Evolutionary conservation across 1,139 yeast species (phyloP).

Genomic region (Pichia sp.): DNA sequence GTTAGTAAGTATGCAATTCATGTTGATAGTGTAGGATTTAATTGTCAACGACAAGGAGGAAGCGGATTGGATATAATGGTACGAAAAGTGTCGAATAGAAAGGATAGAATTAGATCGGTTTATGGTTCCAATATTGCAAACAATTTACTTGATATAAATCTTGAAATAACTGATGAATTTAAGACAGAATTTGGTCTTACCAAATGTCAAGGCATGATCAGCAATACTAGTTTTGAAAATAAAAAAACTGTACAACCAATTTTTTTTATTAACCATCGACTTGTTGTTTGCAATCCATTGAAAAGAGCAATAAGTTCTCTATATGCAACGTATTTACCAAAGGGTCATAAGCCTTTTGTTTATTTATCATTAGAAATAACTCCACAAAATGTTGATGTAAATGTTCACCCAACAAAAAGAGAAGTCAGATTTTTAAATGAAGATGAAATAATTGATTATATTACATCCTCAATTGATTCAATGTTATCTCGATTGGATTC

Average conservation of each 20-base stretch:
- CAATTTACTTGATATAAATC: slow-evolving; percentile 48
- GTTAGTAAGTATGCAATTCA: slow-evolving; percentile 82
- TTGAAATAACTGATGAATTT: slow-evolving; percentile 25
- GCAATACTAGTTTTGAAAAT: slow-evolving; percentile 66
- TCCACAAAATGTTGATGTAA: slow-evolving; percentile 78
- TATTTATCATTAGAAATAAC: slow-evolving; percentile 62
- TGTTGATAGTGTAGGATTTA: slow-evolving; percentile 60
- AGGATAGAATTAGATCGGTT: slow-evolving; percentile 67
- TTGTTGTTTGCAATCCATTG: slow-evolving; percentile 78
- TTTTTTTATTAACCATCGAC: slow-evolving; percentile 77
- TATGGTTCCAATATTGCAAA: slow-evolving; percentile 68
- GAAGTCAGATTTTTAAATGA: slow-evolving; percentile 86
- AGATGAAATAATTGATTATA: slow-evolving; percentile 69
- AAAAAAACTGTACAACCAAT: slow-evolving; percentile 65
- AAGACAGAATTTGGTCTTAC: slow-evolving; percentile 38
- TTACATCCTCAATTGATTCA: slow-evolving; percentile 46
- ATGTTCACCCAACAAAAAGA: slow-evolving; percentile 91
- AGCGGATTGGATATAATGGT: slow-evolving; percentile 44
- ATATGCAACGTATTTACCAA: slow-evolving; percentile 66
- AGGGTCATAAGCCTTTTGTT: slow-evolving; percentile 72
- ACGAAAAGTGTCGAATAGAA: slow-evolving; percentile 39
- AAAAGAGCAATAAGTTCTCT: slow-evolving; percentile 61
- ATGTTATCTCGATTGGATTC: slow-evolving; percentile 56
- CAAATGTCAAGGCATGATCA: slow-evolving; percentile 52
- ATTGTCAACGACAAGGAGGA: slow-evolving; percentile 55